These are phyloP conservation scores for Fusarium cyanostomum DNA, from an alignment of 2,329 filamentous ascomycete species.

Conservation along the genomic window DNA sequence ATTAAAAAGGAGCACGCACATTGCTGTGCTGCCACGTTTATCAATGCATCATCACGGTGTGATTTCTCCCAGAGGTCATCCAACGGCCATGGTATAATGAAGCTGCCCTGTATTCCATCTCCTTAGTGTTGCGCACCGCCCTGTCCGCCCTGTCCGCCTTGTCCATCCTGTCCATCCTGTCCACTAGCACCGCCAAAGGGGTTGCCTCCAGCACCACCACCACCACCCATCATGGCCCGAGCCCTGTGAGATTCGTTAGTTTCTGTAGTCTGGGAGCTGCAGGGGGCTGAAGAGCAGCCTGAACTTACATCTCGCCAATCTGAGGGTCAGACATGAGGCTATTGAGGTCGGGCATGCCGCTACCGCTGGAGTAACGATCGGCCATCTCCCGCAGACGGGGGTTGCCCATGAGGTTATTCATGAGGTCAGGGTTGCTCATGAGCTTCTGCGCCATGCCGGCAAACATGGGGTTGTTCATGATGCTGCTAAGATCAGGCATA, in stretches of 20 bases:
- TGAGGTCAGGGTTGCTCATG: conserved; percentile 95
- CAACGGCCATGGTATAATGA: conserved; percentile 36
- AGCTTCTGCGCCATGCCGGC: conserved; percentile 95
- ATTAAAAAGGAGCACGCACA: conserved; percentile 17
- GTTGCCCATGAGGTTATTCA: conserved; percentile 94
- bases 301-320: conserved; percentile 89
- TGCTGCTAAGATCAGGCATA: conserved; percentile 85
- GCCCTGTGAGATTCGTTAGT: conserved; percentile 49
- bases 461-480: conserved; percentile 99
- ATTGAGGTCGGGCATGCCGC: conserved; percentile 89
- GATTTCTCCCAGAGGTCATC: conserved; percentile 12
- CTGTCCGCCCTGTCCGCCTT: conserved; percentile 18
- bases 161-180: neutral
- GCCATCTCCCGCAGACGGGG: conserved; percentile 89
- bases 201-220: conserved; percentile 37
- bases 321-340: conserved; percentile 90
- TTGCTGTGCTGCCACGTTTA: conserved; percentile 30
- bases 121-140: conserved; percentile 42
- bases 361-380: conserved; percentile 76
- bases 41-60: conserved; percentile 34
- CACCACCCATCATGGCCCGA: conserved; percentile 57
- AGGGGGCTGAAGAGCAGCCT: neutral
- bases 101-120: conserved; percentile 21
- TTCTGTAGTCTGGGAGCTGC: neutral
- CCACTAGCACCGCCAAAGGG: conserved; percentile 44